Conservation (phyloP, 148 eudicot species). For the Polygonum maritimum region DNA sequence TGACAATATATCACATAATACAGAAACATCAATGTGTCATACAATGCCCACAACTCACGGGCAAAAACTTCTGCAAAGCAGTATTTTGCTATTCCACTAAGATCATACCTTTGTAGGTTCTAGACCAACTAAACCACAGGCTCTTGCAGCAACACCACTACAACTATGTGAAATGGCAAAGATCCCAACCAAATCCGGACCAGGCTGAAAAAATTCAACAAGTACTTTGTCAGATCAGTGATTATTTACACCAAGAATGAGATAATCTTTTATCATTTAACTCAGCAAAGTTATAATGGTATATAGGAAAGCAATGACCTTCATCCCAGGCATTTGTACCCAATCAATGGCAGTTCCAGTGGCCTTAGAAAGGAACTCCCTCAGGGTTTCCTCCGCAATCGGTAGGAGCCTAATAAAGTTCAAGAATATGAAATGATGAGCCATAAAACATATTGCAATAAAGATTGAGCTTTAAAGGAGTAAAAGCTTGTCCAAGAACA, state of each 20-base stretch:
- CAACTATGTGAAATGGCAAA: conserved; percentile 87
- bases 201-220: conserved; percentile 41
- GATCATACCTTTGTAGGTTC: conserved; percentile 78
- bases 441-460: not conserved
- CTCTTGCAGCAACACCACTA: conserved; percentile 97
- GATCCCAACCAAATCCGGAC: conserved; percentile 99
- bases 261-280: too few species aligned
- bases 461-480: not conserved
- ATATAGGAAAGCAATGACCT: conserved; percentile 30
- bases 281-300: too few species aligned
- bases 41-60: too few species aligned
- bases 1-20: too few species aligned
- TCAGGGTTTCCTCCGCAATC: conserved; percentile 94
- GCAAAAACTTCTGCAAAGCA: too few species aligned
- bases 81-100: not conserved
- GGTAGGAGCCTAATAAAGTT: conserved; percentile 67
- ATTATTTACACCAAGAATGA: too few species aligned
- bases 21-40: too few species aligned
- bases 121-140: conserved; percentile 92
- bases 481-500: too few species aligned
- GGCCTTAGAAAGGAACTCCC: conserved; percentile 99
- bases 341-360: conserved; percentile 99
- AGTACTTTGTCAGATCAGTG: too few species aligned
- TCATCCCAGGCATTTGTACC: conserved; percentile 99
- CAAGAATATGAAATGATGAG: not conserved